A percentile compares a stretch with the other conserved stretches of the same genome.
Evolutionary conservation across 257 asterid species (phyloP).

Genomic region (Solanum lignicaule): DNA sequence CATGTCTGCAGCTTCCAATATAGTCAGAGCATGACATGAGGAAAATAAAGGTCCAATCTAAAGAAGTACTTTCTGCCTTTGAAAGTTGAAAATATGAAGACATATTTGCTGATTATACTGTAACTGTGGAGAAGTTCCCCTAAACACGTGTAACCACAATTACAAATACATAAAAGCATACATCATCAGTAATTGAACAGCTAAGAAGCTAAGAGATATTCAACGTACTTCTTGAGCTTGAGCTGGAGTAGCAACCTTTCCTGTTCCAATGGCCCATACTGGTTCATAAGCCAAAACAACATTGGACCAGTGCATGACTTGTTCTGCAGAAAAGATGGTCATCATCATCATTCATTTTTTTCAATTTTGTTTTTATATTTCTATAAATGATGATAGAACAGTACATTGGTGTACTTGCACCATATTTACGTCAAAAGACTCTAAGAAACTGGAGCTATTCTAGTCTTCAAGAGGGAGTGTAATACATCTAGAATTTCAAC

Average conservation of each 20-base stretch:
- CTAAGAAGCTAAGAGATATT: not conserved
- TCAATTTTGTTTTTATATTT: too few relatives aligned
- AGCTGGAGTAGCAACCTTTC: conserved; percentile 43
- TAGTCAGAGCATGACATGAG: not conserved
- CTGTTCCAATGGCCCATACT: conserved; percentile 44
- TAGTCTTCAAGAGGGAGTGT: not conserved
- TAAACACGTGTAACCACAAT: not conserved
- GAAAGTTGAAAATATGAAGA: not conserved
- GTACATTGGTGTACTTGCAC: not conserved
- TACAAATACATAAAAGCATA: not conserved
- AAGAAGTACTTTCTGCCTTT: not conserved
- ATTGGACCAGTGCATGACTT: conserved; percentile 21
- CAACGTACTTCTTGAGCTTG: conserved; percentile 39
- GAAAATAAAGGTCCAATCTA: not conserved
- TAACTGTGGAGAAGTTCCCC: not conserved
- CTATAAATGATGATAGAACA: not conserved
- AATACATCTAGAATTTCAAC: not conserved
- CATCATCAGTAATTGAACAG: not conserved
- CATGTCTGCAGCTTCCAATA: not conserved
- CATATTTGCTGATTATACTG: not conserved
- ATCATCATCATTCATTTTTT: not conserved
- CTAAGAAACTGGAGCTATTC: not conserved
- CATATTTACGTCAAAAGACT: not conserved
- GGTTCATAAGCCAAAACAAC: conserved; percentile 42
- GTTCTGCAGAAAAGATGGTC: conserved; percentile 15